phyloP scores from a whole-genome alignment of 2,329 filamentous ascomycete genomes.

The Xylariomycetidae sp. region DNA sequence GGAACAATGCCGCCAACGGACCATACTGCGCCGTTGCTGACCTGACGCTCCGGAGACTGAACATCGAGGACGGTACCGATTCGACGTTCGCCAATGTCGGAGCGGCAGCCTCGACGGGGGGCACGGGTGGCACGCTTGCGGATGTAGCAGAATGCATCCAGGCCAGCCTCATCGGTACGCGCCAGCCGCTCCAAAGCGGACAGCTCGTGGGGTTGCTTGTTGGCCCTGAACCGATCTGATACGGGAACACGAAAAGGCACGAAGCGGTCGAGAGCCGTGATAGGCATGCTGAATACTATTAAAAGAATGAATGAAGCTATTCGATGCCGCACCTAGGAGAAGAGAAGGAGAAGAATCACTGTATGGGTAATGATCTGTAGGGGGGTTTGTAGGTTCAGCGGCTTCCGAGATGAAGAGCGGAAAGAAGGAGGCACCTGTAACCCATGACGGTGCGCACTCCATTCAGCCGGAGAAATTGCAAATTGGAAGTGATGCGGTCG shows the following conservation, averaged over 20 bases:
- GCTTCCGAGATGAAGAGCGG: no score
- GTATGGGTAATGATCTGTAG: no score
- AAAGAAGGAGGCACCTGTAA: no score
- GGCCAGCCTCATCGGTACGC: constrained; percentile 34
- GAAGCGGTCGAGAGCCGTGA: constrained; percentile 40
- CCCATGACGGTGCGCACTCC: no score
- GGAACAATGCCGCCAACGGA: constrained; percentile 65
- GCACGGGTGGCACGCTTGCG: constrained; percentile 23
- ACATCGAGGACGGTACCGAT: constrained; percentile 22
- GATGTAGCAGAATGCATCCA: constrained; percentile 37
- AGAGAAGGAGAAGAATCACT: constrained; percentile 1
- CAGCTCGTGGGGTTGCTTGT: constrained; percentile 36
- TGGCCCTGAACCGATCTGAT: constrained; percentile 40
- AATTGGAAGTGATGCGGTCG: no score
- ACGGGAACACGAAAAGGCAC: constrained; percentile 37
- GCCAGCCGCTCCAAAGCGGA: constrained; percentile 38
- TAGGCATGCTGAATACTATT: constrained; percentile 21
- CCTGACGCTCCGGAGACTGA: constrained; percentile 35
- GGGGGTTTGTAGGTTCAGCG: not conserved
- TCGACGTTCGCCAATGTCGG: constrained; percentile 22
- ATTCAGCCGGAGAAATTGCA: no score
- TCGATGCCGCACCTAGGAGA: constrained; percentile 17
- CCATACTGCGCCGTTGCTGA: constrained; percentile 69
- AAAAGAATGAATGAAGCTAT: constrained; percentile 22
- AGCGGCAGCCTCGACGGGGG: constrained; percentile 19